Percentiles rank a stretch among this genome's conserved stretches.
These are phyloP conservation scores for Fusarium agapanthi DNA, from an alignment of 2,329 filamentous ascomycete genomes.

Conservation along the genomic window DNA sequence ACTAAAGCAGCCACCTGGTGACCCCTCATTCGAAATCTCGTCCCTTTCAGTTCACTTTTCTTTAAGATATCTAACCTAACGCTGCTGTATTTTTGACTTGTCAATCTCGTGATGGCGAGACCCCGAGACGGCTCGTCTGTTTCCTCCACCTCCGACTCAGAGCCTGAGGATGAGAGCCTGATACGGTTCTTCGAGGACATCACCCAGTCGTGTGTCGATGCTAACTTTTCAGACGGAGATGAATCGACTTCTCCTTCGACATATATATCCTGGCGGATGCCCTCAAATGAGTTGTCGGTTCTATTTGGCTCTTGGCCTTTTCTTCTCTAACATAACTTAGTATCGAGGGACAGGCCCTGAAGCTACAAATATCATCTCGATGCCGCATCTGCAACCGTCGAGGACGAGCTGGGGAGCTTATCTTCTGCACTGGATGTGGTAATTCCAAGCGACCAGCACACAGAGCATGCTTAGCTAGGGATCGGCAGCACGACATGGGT, in stretches of 20 bases:
- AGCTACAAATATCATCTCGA: neutral
- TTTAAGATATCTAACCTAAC: accelerated
- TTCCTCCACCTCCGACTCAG: neutral
- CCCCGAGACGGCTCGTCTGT: neutral
- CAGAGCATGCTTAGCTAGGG: neutral
- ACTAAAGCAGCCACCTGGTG: neutral
- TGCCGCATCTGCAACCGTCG: neutral
- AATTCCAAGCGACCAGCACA: neutral
- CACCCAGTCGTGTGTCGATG: neutral
- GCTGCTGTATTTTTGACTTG: neutral
- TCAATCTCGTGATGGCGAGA: accelerated
- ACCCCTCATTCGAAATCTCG: neutral
- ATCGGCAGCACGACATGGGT: neutral
- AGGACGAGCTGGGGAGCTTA: neutral
- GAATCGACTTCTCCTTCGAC: neutral
- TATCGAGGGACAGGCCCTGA: neutral
- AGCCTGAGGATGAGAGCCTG: neutral
- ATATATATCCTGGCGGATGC: accelerated
- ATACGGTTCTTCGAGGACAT: neutral
- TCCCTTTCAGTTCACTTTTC: neutral
- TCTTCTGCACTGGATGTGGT: neutral
- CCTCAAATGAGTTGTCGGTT: neutral
- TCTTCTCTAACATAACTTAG: neutral
- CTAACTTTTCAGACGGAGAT: neutral
- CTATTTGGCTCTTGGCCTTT: accelerated